Evolutionary conservation across 1,139 yeast genomes (phyloP).

Genomic region (Hyphopichia buzzinii): DNA sequence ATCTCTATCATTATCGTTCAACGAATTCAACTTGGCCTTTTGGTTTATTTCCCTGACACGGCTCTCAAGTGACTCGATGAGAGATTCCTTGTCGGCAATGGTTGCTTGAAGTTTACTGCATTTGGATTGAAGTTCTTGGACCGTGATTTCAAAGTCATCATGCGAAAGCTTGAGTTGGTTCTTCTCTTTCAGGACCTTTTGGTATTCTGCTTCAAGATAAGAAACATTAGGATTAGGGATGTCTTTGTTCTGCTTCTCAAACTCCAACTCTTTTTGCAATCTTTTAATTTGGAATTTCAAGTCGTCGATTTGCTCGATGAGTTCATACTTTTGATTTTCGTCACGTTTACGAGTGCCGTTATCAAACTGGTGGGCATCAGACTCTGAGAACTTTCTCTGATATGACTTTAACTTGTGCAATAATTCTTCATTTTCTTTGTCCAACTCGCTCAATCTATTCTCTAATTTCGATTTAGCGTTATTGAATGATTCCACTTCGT

Average conservation of each 20-base stretch:
- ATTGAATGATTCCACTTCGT: conserved; percentile 14
- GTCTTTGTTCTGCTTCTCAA: conserved; percentile 48
- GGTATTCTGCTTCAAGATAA: conserved; percentile 9
- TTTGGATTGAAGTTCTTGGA: conserved; percentile 20
- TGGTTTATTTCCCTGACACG: conserved; percentile 24
- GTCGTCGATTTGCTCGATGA: conserved; percentile 15
- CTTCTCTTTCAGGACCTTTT: conserved; percentile 15
- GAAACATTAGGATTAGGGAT: conserved; percentile 3
- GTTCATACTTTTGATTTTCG: conserved; percentile 10
- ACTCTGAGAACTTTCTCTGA: conserved; percentile 11
- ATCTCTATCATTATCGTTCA: conserved; percentile 30
- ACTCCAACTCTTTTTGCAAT: conserved; percentile 63
- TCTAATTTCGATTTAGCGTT: conserved; percentile 11
- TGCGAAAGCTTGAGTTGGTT: conserved; percentile 13
- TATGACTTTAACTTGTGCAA: conserved; percentile 10
- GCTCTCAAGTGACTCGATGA: conserved; percentile 26
- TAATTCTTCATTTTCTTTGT: conserved; percentile 17
- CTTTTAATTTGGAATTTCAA: conserved; percentile 16
- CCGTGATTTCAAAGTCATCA: conserved; percentile 13
- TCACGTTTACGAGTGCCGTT: conserved; percentile 15
- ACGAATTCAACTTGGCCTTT: conserved; percentile 16
- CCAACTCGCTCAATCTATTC: conserved; percentile 11
- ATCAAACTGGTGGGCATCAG: conserved; percentile 26
- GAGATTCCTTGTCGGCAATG: conserved; percentile 30
- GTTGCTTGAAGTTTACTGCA: conserved; percentile 22